Percentiles rank a stretch among this genome's conserved stretches.
These are phyloP conservation scores for Pestalotiopsis sp. DNA, from an alignment of 2,329 filamentous ascomycete species.

Conservation along the genomic window DNA sequence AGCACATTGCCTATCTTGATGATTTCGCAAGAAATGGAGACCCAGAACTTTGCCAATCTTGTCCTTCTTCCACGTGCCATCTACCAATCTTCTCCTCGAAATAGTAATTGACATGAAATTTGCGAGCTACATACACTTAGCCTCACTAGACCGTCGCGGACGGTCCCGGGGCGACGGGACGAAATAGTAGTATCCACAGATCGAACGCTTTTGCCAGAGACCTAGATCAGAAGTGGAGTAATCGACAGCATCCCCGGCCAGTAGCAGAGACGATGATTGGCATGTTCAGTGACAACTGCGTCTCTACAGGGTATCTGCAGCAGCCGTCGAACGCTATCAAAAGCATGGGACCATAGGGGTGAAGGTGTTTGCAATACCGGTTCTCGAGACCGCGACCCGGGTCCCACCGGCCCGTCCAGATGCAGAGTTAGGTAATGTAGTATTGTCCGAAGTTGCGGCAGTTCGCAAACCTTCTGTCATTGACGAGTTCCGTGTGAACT, in stretches of 20 bases:
- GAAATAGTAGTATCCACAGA: not conserved
- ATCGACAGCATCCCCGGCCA: not conserved
- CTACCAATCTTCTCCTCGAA: too few species aligned
- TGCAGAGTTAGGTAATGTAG: not conserved
- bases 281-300: not conserved
- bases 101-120: too few species aligned
- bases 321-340: not conserved
- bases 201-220: not conserved
- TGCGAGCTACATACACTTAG: too few species aligned
- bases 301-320: not conserved
- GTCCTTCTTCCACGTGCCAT: too few species aligned
- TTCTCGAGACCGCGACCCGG: not conserved
- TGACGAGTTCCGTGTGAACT: not conserved
- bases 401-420: not conserved
- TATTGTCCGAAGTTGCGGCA: not conserved
- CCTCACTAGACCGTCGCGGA: too few species aligned
- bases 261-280: not conserved
- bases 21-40: too few species aligned
- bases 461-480: not conserved
- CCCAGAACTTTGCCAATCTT: too few species aligned
- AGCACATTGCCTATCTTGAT: too few species aligned
- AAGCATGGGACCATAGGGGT: not conserved
- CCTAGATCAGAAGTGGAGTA: not conserved
- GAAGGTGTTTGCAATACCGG: not conserved
- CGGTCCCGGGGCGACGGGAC: too few species aligned